Evolutionary conservation across 257 asterid species (phyloP).

Genomic region (Capsicum pubescens): DNA sequence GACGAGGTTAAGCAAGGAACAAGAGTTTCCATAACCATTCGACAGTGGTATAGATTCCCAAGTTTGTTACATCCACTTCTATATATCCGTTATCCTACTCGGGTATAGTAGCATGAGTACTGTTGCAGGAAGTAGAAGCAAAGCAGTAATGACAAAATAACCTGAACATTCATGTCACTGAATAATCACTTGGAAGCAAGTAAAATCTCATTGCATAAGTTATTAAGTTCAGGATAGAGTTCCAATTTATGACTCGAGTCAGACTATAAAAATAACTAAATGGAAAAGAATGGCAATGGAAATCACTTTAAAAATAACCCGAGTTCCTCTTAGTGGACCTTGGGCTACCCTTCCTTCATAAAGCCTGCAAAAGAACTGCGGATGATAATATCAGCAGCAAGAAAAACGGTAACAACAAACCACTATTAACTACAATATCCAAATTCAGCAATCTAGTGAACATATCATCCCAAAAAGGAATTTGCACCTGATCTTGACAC

Average conservation of each 20-base stretch:
- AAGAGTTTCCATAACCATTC: neutral
- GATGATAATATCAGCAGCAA: conserved; percentile 54
- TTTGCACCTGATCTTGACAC: conserved; percentile 73
- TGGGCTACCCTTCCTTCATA: conserved; percentile 89
- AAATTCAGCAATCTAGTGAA: neutral
- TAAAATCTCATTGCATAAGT: neutral
- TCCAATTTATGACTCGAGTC: neutral
- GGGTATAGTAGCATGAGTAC: neutral
- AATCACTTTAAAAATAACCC: conserved; percentile 85
- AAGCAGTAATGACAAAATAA: neutral
- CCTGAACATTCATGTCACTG: neutral
- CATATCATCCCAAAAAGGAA: neutral
- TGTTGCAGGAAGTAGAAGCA: neutral
- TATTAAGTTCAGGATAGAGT: neutral
- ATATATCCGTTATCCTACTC: neutral
- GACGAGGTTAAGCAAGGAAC: conserved; percentile 11
- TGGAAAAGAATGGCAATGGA: neutral
- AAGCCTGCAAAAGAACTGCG: conserved; percentile 83
- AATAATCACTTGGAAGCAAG: neutral
- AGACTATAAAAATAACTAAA: neutral
- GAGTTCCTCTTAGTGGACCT: conserved; percentile 82
- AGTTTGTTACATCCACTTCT: neutral
- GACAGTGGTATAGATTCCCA: neutral
- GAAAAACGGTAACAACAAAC: conserved; percentile 15
- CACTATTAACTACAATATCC: neutral